Evolutionary conservation across 73 alveolate species (phyloP).

Genomic region (Paramecium sonneborni): DNA sequence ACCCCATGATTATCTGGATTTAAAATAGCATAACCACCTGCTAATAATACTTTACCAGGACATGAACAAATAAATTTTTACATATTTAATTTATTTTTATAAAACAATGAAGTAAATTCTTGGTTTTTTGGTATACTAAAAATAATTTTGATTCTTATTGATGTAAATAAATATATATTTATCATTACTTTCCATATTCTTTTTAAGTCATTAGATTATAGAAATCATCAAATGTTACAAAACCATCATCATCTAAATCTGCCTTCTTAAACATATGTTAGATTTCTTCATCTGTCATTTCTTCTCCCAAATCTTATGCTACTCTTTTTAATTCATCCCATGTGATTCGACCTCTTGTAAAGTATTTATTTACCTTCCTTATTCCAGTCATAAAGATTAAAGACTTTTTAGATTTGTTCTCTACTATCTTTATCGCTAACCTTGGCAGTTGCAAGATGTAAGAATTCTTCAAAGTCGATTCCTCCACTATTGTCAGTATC

Average conservation of each 20-base stretch:
- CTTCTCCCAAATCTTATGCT: constrained; percentile 93
- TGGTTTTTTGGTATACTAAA: background rate
- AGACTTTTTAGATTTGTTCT: constrained; percentile 59
- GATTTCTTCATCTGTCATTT: constrained; percentile 95
- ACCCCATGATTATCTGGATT: constrained; percentile 8
- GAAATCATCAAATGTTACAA: constrained; percentile 61
- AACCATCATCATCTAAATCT: constrained; percentile 61
- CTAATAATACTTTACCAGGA: constrained; percentile 17
- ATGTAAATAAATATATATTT: background rate
- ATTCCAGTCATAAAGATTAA: constrained; percentile 53
- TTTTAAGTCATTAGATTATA: constrained; percentile 45
- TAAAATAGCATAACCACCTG: constrained; percentile 12
- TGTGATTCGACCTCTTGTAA: constrained; percentile 72
- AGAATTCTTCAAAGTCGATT: constrained; percentile 92
- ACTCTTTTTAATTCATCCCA: constrained; percentile 86
- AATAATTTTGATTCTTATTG: background rate
- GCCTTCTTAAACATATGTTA: constrained; percentile 83
- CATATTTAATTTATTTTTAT: background rate
- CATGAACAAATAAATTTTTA: constrained; percentile 23
- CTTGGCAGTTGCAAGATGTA: constrained; percentile 75
- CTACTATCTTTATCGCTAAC: constrained; percentile 61
- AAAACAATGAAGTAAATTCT: background rate
- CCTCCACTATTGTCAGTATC: constrained; percentile 94
- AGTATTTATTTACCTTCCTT: constrained; percentile 34
- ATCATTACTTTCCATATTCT: constrained; percentile 46